A percentile compares a stretch with the other conserved stretches of the same genome.
Conservation (phyloP, 345 rosid species). For the Lagerstroemia speciosa region DNA sequence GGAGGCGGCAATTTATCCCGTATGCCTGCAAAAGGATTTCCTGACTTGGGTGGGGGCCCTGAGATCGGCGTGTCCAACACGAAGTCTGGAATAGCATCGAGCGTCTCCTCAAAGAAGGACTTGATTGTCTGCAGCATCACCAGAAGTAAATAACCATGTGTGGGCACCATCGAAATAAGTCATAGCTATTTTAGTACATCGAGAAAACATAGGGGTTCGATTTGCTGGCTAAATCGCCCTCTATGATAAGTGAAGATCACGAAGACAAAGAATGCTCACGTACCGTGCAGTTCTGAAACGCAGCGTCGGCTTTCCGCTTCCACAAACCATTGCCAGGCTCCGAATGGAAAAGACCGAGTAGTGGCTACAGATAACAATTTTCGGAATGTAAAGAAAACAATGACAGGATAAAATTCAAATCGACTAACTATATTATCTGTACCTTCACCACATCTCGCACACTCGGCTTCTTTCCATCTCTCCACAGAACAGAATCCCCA, state of each 20-base stretch:
- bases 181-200: neutral
- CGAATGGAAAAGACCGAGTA: slow-evolving; percentile 56
- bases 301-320: slow-evolving; percentile 92
- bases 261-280: slow-evolving; percentile 3
- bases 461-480: slow-evolving; percentile 65
- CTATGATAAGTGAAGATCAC: neutral
- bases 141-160: neutral
- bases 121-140: slow-evolving; percentile 50
- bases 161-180: neutral
- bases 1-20: slow-evolving; percentile 54
- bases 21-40: slow-evolving; percentile 57
- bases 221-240: neutral
- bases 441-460: slow-evolving; percentile 80
- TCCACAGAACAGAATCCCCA: slow-evolving; percentile 77
- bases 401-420: neutral
- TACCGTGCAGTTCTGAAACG: slow-evolving; percentile 69
- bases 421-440: slow-evolving; percentile 2
- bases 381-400: neutral
- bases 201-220: neutral
- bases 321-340: slow-evolving; percentile 81
- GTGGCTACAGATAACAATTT: slow-evolving; percentile 43
- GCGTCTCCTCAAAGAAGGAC: slow-evolving; percentile 72
- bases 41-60: slow-evolving; percentile 26
- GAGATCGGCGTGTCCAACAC: slow-evolving; percentile 64
- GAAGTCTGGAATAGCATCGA: slow-evolving; percentile 61